Evolutionary conservation across 2,329 filamentous ascomycete species (phyloP).

Genomic region (Diaporthe eres): DNA sequence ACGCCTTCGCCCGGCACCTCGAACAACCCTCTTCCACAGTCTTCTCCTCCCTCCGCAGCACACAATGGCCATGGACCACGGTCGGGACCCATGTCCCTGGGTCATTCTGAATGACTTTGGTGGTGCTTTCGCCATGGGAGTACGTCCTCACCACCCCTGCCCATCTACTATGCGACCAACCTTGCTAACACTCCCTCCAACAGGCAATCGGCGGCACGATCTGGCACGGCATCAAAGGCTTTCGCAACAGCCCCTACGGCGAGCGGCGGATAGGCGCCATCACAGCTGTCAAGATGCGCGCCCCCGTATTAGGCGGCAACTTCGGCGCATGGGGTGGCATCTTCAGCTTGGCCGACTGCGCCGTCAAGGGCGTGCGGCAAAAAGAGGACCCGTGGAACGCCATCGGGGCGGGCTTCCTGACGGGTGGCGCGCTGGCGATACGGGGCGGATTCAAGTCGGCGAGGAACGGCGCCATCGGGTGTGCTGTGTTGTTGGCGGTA

Average conservation of each 20-base stretch:
- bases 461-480: slow-evolving; percentile 95
- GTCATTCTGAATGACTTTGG: slow-evolving; percentile 98
- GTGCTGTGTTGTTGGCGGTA: slow-evolving; percentile 92
- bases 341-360: slow-evolving; percentile 96
- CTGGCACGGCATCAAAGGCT: slow-evolving; percentile 98
- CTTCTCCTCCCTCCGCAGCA: neutral
- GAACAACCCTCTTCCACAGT: neutral
- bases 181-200: slow-evolving; percentile 36
- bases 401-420: slow-evolving; percentile 98
- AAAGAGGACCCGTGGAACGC: slow-evolving; percentile 99
- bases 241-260: slow-evolving; percentile 89
- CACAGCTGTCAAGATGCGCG: slow-evolving; percentile 97
- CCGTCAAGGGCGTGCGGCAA: slow-evolving; percentile 92
- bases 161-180: neutral
- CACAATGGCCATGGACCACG: slow-evolving; percentile 82
- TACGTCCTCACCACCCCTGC: slow-evolving; percentile 62
- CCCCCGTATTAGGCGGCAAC: slow-evolving; percentile 96
- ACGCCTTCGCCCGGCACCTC: neutral
- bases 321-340: slow-evolving; percentile 98
- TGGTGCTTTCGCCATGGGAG: slow-evolving; percentile 96
- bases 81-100: slow-evolving; percentile 96
- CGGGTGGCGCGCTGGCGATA: slow-evolving; percentile 90
- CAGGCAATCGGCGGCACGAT: slow-evolving; percentile 85
- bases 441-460: slow-evolving; percentile 93
- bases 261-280: slow-evolving; percentile 96